Evolutionary conservation across 305 asterid species (phyloP).

Genomic region (Caryopteris hybrid): DNA sequence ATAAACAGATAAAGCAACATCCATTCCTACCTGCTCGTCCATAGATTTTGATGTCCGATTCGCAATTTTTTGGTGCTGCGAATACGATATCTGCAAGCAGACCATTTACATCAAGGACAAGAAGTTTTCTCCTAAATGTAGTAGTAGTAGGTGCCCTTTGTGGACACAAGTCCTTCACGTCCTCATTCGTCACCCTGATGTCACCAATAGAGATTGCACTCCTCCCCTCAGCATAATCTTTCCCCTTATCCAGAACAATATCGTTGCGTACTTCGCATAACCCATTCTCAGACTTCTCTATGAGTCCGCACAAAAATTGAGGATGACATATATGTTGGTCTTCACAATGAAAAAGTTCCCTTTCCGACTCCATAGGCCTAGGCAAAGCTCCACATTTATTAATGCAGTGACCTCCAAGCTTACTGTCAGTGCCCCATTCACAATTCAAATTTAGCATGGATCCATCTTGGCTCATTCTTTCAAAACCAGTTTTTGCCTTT

Average conservation of each 20-base stretch:
- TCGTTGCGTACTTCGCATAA: background rate
- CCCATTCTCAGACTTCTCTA: conserved; percentile 3
- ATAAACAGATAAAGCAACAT: conserved; percentile 11
- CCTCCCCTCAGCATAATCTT: conserved; percentile 14
- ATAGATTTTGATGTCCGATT: conserved; percentile 28
- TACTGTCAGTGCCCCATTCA: background rate
- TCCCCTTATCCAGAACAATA: conserved; percentile 1
- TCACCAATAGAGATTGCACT: conserved; percentile 16
- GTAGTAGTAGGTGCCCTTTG: background rate
- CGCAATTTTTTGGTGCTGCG: conserved; percentile 42
- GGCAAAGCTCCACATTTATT: background rate
- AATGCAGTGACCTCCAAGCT: background rate
- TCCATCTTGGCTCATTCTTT: background rate
- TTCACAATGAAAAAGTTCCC: conserved; percentile 17
- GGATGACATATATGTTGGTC: background rate
- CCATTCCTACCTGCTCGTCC: conserved; percentile 62
- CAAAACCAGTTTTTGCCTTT: background rate
- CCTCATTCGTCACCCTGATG: conserved; percentile 1
- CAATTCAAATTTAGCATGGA: background rate
- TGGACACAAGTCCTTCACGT: conserved; percentile 4
- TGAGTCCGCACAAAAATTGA: background rate
- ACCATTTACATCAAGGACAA: conserved; percentile 89
- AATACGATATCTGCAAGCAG: conserved; percentile 65
- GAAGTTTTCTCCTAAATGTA: conserved; percentile 55
- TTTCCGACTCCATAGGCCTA: conserved; percentile 10